Conservation (phyloP, 768 basidiomycete genomes). For the Leccinum aurantiacum region DNA sequence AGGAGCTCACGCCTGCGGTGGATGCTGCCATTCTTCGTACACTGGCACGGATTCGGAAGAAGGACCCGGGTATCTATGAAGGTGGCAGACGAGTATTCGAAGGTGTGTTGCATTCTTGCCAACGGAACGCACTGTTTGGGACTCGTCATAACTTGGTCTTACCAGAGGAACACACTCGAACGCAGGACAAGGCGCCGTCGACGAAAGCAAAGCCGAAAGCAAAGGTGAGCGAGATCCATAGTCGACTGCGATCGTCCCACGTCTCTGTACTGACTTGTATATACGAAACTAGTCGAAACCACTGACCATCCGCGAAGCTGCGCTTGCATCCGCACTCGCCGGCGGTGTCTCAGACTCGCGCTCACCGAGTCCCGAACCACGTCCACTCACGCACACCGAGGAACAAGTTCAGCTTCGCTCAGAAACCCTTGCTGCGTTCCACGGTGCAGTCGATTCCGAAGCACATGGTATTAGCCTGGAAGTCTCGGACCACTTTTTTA, state of each 20-base stretch:
- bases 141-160: neutral
- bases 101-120: slow-evolving; percentile 44
- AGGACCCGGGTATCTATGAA: slow-evolving; percentile 85
- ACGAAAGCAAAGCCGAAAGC: slow-evolving; percentile 39
- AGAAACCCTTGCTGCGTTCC: slow-evolving; percentile 87
- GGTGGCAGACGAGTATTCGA: slow-evolving; percentile 69
- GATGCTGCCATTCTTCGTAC: slow-evolving; percentile 95
- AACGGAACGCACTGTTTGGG: neutral
- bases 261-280: slow-evolving; percentile 1
- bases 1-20: slow-evolving; percentile 88
- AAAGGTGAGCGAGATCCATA: slow-evolving; percentile 42
- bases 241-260: neutral
- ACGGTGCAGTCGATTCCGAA: slow-evolving; percentile 35
- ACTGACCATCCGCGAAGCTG: slow-evolving; percentile 71
- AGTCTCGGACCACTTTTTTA: neutral
- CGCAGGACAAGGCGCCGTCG: slow-evolving; percentile 27
- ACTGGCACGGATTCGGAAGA: slow-evolving; percentile 76
- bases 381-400: slow-evolving; percentile 65
- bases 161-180: slow-evolving; percentile 68
- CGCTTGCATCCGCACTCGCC: slow-evolving; percentile 60
- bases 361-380: slow-evolving; percentile 56
- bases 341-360: slow-evolving; percentile 46
- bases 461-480: slow-evolving; percentile 11
- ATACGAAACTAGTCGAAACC: slow-evolving; percentile 55
- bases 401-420: slow-evolving; percentile 73